phyloP scores from a whole-genome alignment of 31 red algal genomes.

The Bonnemaisonia californica region DNA sequence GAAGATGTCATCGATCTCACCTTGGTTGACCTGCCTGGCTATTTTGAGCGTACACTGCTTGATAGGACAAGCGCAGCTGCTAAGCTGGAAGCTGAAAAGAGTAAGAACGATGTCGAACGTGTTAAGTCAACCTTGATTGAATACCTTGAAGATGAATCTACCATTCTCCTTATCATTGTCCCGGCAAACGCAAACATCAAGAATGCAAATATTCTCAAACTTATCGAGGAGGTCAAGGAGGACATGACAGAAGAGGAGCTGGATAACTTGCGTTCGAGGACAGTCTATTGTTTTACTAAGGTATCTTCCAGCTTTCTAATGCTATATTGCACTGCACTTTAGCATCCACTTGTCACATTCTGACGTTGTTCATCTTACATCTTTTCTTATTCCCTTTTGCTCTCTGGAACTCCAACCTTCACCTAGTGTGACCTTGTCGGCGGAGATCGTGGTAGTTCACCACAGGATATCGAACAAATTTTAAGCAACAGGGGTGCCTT shows the following conservation, averaged over 20 bases:
- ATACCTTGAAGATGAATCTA: conserved; percentile 49
- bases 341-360: too few relatives aligned
- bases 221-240: conserved; percentile 13
- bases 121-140: not conserved
- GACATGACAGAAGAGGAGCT: not conserved
- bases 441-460: not conserved
- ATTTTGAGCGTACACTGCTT: not conserved
- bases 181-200: conserved; percentile 26
- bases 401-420: too few relatives aligned
- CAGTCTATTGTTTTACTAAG: conserved; percentile 40
- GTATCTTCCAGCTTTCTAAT: conserved; percentile 2
- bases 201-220: not conserved
- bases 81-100: too few relatives aligned
- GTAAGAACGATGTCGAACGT: not conserved
- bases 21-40: conserved; percentile 13
- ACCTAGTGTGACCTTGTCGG: conserved; percentile 42
- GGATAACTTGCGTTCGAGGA: not conserved
- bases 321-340: too few relatives aligned
- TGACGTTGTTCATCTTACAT: too few relatives aligned
- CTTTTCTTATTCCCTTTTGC: too few relatives aligned
- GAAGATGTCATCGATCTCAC: conserved; percentile 8
- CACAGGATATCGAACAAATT: conserved; percentile 35
- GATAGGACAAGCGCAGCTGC: too few relatives aligned
- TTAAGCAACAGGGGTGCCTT: conserved; percentile 18
- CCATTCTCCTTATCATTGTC: conserved; percentile 68